Base-by-base conservation (phyloP, 192 early-diverging fungal genomes). In the Funneliformis geosporum region DNA sequence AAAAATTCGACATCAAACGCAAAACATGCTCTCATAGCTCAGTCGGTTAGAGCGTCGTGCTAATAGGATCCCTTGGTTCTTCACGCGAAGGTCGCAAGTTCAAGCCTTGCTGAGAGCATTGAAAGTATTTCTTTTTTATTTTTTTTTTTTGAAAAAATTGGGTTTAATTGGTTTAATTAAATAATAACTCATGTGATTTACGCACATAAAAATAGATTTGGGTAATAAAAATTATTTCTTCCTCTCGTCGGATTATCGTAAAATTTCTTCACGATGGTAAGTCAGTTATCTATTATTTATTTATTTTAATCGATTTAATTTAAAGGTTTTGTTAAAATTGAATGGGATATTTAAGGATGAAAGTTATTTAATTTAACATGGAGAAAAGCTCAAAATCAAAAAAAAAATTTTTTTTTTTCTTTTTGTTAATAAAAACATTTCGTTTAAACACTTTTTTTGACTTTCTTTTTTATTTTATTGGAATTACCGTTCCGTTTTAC, bases 31-130 rank as follows among this genome's bases (percentile, higher is more conserved):
- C 76, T 8, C 62, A 67, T 78, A 78, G 76, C 76, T 78, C 76
- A 78, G 76, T 69, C 68, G 76, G 76, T 68, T 68, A 78, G 76
- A 78, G 76, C 76, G 76, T 78, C 42, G 76, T 78, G 76, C 76
- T 78, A 78, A 78, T 78, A 78, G 46, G 14, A 47, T 14, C 46
- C 46, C 0, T 10, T 12, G 9, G 46, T 10, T 47, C 4, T 4
- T 12, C 2, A 78, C 76, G 76, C 76, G 42, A 78, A 78, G 76
- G 76, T 78, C 76, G 62, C 40, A 50, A 44, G 76, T 78, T 78
- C 76, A 27, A 78, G 27, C 76, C 76, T 44, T 50, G 40, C 62
- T 67, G 62, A 10, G 76, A 78, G 76, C 76, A 78, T 38, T 4
- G 0, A 23, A 23, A n/a, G 8, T 6, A 16, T 1, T 11, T 23